Percentiles rank a stretch among this genome's conserved stretches.
Conservation (phyloP, 768 basidiomycete species). For the Ramaria sp. region DNA sequence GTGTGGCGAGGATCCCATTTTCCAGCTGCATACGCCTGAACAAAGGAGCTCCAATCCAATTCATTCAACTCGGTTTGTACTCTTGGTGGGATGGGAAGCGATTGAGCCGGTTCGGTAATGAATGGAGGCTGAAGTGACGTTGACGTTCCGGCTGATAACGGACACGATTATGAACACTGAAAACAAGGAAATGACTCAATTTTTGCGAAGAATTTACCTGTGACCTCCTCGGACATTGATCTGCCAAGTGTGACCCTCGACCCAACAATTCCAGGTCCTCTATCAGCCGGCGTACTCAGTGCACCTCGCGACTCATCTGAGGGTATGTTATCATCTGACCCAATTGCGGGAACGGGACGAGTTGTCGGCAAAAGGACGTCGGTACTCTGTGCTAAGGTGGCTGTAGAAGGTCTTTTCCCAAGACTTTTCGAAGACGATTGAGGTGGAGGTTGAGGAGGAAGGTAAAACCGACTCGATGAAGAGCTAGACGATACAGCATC, state of each 20-base stretch:
- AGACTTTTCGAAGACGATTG: background rate
- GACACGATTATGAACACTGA: background rate
- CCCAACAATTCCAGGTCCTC: background rate
- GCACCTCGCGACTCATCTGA: background rate
- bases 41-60: conserved; percentile 66
- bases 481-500: background rate
- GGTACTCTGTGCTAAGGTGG: conserved; percentile 5
- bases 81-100: background rate
- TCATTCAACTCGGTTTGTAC: conserved; percentile 4
- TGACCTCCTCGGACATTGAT: background rate
- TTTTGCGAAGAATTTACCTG: background rate
- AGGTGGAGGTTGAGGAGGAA: background rate
- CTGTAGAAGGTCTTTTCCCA: conserved; percentile 9
- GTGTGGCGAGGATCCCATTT: conserved; percentile 71
- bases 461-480: background rate
- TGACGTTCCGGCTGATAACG: background rate
- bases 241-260: background rate
- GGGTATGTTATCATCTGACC: background rate
- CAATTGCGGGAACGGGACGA: background rate
- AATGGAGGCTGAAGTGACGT: background rate
- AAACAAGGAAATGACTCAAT: background rate
- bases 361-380: conserved; percentile 3
- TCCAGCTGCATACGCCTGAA: conserved; percentile 64
- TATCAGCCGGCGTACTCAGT: background rate
- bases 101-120: background rate